Percentiles rank a stretch among this genome's conserved stretches.
These are phyloP conservation scores for Geotrichum siamense DNA, from an alignment of 1,139 yeast species.

Conservation along the genomic window DNA sequence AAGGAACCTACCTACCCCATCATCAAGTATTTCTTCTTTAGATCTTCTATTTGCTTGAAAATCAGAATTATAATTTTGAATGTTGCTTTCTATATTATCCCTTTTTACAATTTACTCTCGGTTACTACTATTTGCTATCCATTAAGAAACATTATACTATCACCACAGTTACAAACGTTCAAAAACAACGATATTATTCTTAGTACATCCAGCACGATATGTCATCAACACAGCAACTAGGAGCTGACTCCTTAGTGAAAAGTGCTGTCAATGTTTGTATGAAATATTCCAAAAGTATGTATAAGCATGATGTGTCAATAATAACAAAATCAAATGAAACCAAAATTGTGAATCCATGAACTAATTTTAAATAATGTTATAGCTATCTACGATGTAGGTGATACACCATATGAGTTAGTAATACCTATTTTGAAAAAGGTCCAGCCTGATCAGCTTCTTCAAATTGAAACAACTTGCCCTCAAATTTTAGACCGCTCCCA, in stretches of 20 bases:
- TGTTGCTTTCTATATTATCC: background rate
- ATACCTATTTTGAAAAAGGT: slow-evolving; percentile 23
- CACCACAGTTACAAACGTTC: background rate
- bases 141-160: background rate
- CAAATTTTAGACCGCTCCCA: slow-evolving; percentile 21
- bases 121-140: background rate
- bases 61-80: background rate
- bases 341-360: slow-evolving; percentile 18
- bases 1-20: background rate
- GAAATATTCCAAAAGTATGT: slow-evolving; percentile 12
- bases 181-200: background rate
- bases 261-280: slow-evolving; percentile 9
- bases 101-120: background rate
- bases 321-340: background rate
- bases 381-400: slow-evolving; percentile 24
- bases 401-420: slow-evolving; percentile 23
- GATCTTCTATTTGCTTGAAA: background rate
- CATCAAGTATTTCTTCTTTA: background rate
- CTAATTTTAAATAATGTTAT: slow-evolving; percentile 14
- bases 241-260: slow-evolving; percentile 13
- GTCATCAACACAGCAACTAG: slow-evolving; percentile 6
- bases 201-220: background rate
- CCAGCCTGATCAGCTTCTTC: slow-evolving; percentile 22
- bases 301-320: slow-evolving; percentile 17
- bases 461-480: slow-evolving; percentile 22